Conservation (phyloP, 148 eudicot species). For the Mesembryanthemum crystallinum region DNA sequence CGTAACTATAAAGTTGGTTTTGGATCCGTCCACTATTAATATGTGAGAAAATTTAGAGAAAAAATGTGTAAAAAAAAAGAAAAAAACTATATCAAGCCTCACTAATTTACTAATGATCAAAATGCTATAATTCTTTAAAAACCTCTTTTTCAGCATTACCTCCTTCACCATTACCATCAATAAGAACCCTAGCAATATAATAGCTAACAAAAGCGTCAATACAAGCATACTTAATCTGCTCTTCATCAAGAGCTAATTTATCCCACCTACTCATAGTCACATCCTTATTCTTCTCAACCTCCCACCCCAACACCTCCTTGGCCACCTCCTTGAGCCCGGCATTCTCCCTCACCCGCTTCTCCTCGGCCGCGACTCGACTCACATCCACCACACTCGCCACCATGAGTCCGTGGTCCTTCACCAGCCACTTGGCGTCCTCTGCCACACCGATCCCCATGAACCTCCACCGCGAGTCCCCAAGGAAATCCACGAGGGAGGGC, state of each 20-base stretch:
- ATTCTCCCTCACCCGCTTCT: slow-evolving; percentile 11
- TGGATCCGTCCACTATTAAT: too few relatives aligned
- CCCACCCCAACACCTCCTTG: slow-evolving; percentile 27
- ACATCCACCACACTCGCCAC: slow-evolving; percentile 6
- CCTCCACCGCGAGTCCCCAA: slow-evolving; percentile 2
- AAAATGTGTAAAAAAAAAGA: too few relatives aligned
- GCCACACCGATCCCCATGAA: slow-evolving; percentile 38
- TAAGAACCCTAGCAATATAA: slow-evolving; percentile 1
- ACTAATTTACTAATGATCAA: too few relatives aligned
- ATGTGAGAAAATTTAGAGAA: too few relatives aligned
- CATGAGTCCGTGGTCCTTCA: slow-evolving; percentile 29
- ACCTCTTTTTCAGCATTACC: too few relatives aligned
- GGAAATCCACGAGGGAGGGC: neutral
- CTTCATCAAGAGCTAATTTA: neutral
- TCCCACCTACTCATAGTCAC: slow-evolving; percentile 20
- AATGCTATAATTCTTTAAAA: too few relatives aligned
- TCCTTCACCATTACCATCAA: too few relatives aligned
- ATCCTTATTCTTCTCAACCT: slow-evolving; percentile 19
- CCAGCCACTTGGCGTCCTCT: slow-evolving; percentile 34
- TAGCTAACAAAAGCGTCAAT: slow-evolving; percentile 16
- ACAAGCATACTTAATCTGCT: slow-evolving; percentile 10
- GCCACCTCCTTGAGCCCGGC: slow-evolving; percentile 28
- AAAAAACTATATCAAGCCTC: too few relatives aligned
- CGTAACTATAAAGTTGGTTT: too few relatives aligned
- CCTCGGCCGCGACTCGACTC: slow-evolving; percentile 13